Evolutionary conservation across 352 stramenopile species (phyloP).

Genomic region (Phytophthora fragariaefolia): DNA sequence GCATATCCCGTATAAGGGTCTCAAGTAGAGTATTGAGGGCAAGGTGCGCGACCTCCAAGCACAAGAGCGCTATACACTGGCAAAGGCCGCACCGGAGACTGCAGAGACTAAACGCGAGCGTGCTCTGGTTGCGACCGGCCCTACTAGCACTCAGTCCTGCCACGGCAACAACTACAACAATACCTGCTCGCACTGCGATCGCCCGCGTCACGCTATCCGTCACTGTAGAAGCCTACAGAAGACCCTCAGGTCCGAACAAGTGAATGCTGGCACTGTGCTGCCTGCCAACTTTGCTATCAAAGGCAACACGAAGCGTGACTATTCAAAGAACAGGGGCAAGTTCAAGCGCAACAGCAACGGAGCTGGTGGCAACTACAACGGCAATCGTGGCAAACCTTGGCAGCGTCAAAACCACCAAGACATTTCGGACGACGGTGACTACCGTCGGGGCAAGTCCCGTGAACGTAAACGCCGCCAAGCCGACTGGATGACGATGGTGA

Average conservation of each 20-base stretch:
- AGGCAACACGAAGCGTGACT: constrained; percentile 3
- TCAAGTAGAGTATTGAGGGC: neutral
- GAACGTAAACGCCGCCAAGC: neutral
- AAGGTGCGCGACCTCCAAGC: neutral
- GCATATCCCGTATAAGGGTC: neutral
- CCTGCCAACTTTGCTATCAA: constrained; percentile 11
- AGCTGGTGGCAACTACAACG: neutral
- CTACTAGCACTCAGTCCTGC: neutral
- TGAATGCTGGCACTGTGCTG: neutral
- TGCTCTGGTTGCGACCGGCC: neutral
- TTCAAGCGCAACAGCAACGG: neutral
- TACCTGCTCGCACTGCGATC: neutral
- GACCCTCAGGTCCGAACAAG: neutral
- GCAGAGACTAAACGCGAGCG: neutral
- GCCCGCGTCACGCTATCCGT: constrained; percentile 4
- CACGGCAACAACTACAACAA: neutral
- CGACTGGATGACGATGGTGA: neutral
- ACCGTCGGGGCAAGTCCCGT: neutral
- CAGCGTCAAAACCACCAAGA: neutral
- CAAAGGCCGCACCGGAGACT: neutral
- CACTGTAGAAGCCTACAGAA: constrained; percentile 42
- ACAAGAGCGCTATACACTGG: neutral
- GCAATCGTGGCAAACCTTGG: neutral
- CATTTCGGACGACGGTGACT: neutral
- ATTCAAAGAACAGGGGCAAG: constrained; percentile 5